Conservation (phyloP, 2,329 filamentous ascomycete genomes). For the Diaporthe sp. region DNA sequence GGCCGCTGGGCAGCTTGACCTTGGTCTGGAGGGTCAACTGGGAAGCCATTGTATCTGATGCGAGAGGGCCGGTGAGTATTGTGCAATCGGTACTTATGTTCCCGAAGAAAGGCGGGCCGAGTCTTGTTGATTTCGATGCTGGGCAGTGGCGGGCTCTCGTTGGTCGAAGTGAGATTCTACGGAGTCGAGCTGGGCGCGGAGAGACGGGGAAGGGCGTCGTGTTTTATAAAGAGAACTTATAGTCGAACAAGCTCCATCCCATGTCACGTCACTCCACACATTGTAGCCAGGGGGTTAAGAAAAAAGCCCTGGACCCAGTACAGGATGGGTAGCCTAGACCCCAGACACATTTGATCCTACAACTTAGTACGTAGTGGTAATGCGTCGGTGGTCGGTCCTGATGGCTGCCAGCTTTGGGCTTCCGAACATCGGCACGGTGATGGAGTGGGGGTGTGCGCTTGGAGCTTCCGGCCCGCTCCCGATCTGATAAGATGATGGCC, state of each 20-base stretch:
- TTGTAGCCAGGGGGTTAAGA: not conserved
- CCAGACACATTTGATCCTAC: not conserved
- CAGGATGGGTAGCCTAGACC: not conserved
- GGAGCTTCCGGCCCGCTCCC: constrained; percentile 13
- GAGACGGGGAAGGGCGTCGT: not conserved
- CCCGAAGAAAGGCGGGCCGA: too few relatives aligned
- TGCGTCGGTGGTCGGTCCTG: not conserved
- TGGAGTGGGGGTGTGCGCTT: not conserved
- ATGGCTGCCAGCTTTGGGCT: constrained; percentile 13
- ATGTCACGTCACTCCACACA: not conserved
- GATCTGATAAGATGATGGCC: constrained; percentile 16
- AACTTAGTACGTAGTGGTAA: not conserved
- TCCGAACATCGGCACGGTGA: constrained; percentile 29
- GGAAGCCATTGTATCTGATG: constrained; percentile 56
- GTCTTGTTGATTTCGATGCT: too few relatives aligned
- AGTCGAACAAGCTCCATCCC: constrained; percentile 1
- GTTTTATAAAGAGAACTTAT: constrained; percentile 11
- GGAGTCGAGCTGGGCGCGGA: too few relatives aligned
- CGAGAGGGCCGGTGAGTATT: not conserved
- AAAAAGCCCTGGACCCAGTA: not conserved
- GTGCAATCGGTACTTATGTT: not conserved
- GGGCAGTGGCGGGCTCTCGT: too few relatives aligned
- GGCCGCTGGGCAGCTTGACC: constrained; percentile 67
- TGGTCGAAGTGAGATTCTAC: too few relatives aligned
- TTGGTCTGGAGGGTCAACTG: constrained; percentile 59